Evolutionary conservation across 441 rosid genomes (phyloP).

Genomic region (Pelargonium myrrhifolium): DNA sequence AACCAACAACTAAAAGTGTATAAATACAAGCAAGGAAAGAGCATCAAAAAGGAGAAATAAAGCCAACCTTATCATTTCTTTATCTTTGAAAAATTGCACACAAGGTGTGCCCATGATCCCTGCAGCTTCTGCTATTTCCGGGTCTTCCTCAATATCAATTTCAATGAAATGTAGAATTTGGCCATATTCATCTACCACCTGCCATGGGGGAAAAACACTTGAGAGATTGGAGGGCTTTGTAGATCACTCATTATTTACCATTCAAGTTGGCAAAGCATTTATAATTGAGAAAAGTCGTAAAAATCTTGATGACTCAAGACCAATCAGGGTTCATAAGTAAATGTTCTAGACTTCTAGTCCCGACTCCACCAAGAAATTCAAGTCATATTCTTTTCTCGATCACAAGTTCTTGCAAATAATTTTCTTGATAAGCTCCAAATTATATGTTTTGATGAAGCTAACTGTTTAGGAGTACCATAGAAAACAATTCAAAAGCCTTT

Average conservation of each 20-base stretch:
- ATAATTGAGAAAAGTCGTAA: not conserved
- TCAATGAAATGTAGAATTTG: conserved; percentile 1
- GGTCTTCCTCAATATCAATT: conserved; percentile 6
- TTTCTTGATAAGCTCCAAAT: too few species aligned
- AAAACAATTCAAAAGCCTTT: too few species aligned
- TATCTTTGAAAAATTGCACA: conserved; percentile 4
- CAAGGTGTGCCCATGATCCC: conserved; percentile 5
- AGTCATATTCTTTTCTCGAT: not conserved
- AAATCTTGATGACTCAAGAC: not conserved
- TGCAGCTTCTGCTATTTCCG: conserved; percentile 1
- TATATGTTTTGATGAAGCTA: too few species aligned
- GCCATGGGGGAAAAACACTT: not conserved
- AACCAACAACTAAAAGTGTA: not conserved
- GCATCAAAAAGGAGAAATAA: not conserved
- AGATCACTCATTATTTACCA: not conserved
- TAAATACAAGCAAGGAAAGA: not conserved
- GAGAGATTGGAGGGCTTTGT: not conserved
- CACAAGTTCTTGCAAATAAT: too few species aligned
- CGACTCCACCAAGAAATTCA: not conserved
- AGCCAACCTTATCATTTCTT: conserved; percentile 4
- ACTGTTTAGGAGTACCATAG: too few species aligned
- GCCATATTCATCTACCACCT: conserved; percentile 7
- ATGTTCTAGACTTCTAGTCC: not conserved
- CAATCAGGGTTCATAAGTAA: not conserved
- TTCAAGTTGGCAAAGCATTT: not conserved